Evolutionary conservation across 2,329 filamentous ascomycete genomes (phyloP), one percentile per base, ranked within the genome.

Genomic region (Arthroderma sp.): DNA sequence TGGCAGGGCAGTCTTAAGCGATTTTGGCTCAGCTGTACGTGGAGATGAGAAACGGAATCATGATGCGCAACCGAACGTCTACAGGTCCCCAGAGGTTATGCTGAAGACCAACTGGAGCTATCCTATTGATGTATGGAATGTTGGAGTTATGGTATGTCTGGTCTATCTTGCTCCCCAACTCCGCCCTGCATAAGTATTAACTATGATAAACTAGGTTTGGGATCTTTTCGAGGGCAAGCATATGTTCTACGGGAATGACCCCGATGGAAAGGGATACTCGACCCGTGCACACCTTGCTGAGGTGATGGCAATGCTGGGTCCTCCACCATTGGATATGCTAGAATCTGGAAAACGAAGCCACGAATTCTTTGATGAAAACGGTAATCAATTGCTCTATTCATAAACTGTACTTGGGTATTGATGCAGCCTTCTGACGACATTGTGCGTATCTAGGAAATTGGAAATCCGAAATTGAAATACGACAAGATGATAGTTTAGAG

Each of bases 61-160:
- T 70, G 65, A 77, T 68, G 61, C 74, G 67, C 60, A 82, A 56
- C 67, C 68, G 0, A 64, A 67, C 61, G 55, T 68, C 44, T 67
- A 69, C 47, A 62, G 68, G 60, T 66, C 67, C 8, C 68, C 68
- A 25, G 68, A 81, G 62, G 74, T 79, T 8, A 76, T 79, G 28
- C 60, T 80, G 3, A 65, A 71, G 62, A 66, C 67, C 0, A 66
- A 71, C 0, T 80, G 76, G 77, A 67, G 64, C 1, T 77, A 75
- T 55, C 62, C 68, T 9, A 65, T 79, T 25, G 77, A 80, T 63
- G 76, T 80, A 55, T 81, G 77, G 77, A 78, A 76, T 58, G 66
- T 72, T 2, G 77, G 75, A 0, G 71, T 70, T 53, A 73, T 80
- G 75, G 76, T 78, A 66, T 66, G 71, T 49, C 57, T 43, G 8